Evolutionary conservation across 352 stramenopile species (phyloP).

Genomic region (Phytophthora tubulina): DNA sequence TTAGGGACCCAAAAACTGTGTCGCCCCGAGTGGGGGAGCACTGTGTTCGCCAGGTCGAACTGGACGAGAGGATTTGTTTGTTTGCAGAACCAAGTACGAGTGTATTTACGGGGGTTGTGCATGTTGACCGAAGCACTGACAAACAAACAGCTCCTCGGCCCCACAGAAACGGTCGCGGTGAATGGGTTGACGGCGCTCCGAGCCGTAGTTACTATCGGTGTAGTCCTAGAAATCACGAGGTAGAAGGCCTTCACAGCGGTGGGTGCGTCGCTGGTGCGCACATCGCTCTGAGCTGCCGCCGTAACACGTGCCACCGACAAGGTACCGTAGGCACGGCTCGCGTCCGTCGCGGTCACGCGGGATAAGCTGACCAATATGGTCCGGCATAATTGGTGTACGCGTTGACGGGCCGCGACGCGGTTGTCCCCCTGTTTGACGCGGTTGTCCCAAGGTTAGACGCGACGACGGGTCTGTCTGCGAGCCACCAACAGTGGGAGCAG

Average conservation of each 20-base stretch:
- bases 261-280: conserved; percentile 5
- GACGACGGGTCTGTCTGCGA: too few species aligned
- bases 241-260: not conserved
- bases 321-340: conserved; percentile 1
- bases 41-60: too few species aligned
- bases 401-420: too few species aligned
- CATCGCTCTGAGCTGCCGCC: not conserved
- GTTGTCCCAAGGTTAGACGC: too few species aligned
- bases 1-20: too few species aligned
- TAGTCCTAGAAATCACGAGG: conserved; percentile 8
- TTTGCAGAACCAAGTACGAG: conserved; percentile 11
- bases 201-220: not conserved
- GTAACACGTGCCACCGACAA: conserved; percentile 12
- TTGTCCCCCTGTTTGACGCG: too few species aligned
- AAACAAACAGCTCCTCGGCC: conserved; percentile 11
- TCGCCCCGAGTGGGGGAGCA: too few species aligned
- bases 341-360: not conserved
- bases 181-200: not conserved
- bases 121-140: conserved; percentile 13
- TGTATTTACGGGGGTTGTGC: conserved; percentile 15
- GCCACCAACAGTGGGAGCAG: too few species aligned
- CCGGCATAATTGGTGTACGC: not conserved
- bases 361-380: too few species aligned
- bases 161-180: not conserved
- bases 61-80: not conserved